These are phyloP conservation scores for Solanum chacoense DNA, from an alignment of 305 asterid genomes.

Conservation along the genomic window DNA sequence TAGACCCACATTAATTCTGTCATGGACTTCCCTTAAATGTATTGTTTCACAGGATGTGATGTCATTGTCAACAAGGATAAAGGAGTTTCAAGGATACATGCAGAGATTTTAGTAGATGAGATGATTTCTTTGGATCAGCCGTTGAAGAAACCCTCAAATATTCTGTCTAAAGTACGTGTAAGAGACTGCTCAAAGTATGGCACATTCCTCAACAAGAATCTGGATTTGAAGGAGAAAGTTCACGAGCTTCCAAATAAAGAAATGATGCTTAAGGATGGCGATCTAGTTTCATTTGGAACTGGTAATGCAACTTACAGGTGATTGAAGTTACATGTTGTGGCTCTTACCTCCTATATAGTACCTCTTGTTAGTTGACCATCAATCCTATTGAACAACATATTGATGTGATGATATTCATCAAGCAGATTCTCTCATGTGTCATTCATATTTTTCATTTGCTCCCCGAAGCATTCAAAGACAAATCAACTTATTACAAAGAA, in stretches of 20 bases:
- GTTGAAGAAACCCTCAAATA: constrained; percentile 27
- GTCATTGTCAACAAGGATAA: constrained; percentile 71
- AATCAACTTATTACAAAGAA: constrained; percentile 40
- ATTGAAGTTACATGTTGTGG: constrained; percentile 4
- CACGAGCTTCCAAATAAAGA: constrained; percentile 70
- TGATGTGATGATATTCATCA: not conserved
- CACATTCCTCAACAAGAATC: constrained; percentile 45
- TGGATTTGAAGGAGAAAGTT: constrained; percentile 54
- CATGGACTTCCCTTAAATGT: not conserved
- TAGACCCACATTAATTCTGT: not conserved
- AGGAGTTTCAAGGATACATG: constrained; percentile 94
- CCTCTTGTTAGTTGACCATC: not conserved
- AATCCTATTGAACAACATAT: not conserved
- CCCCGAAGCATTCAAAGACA: constrained; percentile 27
- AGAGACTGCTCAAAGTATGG: constrained; percentile 94
- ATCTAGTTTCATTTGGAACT: constrained; percentile 82
- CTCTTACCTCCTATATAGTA: not conserved
- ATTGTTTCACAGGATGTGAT: constrained; percentile 62
- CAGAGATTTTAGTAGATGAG: constrained; percentile 78
- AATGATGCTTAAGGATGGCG: constrained; percentile 53
- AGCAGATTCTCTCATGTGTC: constrained; percentile 70
- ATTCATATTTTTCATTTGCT: constrained; percentile 37
- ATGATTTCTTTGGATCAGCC: constrained; percentile 53
- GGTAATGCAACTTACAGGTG: constrained; percentile 87
- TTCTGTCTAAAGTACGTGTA: constrained; percentile 51